Evolutionary conservation across 352 stramenopile genomes (phyloP), one percentile per base, ranked within the genome.

Genomic region (Pythium chondricola): DNA sequence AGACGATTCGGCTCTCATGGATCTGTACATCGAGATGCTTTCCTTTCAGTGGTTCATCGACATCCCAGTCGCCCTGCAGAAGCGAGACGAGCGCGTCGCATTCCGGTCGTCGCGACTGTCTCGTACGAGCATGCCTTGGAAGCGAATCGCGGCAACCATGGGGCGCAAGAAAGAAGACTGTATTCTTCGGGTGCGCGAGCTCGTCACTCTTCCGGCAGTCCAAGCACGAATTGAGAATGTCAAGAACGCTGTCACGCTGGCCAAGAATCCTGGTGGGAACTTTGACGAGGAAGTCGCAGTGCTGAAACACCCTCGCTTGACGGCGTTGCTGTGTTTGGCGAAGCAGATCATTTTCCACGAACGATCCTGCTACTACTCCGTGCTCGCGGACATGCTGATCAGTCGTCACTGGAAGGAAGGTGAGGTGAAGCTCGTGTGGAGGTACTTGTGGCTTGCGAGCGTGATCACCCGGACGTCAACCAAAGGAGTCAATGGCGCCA

Each of bases 331-430:
- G 0, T 83, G 63, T 29, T 73, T 74, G n/a, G 80, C 80, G 3
- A 48, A 90, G 27, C 83, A 93, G 58, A 86, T 93, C 42, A 70
- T 93, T 25, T 71, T 93, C 22, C 79, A 93, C 29, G 77, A 88
- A 5, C 67, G 68, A 25, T 59, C 72, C 7, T 83, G 64, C 41
- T 93, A 93, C 50, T 79, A 87, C 51, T 72, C 83, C 0, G 56
- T 75, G 2, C 56, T 93, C 10, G 83, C 77, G 0, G 76, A 91
- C 51, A 78, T 76, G 62, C 63, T 93, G 6, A 82, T 91, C 38
- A 80, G 60, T 36, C 30, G 46, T 18, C 69, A 59, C 30, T 93
- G 80, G 78, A 75, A 49, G 6, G 81, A 90, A 50, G 61, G 51
- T 18, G 83, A 93, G 42, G 74, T 89, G 24, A 88, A 91, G 46